These are phyloP conservation scores for Sclerotinia trifoliorum DNA, from an alignment of 2,329 filamentous ascomycete species.

Conservation along the genomic window DNA sequence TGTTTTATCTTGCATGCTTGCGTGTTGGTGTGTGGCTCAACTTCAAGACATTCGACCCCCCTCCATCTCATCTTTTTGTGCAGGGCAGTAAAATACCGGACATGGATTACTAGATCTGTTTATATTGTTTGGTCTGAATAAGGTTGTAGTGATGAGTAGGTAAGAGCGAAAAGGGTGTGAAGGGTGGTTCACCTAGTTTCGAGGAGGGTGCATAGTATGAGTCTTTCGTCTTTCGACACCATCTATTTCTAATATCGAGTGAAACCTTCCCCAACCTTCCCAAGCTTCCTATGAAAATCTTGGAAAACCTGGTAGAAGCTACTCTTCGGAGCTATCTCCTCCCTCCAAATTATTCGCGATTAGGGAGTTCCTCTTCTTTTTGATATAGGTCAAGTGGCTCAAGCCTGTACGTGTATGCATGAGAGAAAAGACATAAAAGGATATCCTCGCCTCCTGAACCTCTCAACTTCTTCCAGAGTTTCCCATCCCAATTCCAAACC, in stretches of 20 bases:
- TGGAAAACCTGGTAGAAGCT: constrained; percentile 20
- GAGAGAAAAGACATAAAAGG: constrained; percentile 25
- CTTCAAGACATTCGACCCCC: constrained; percentile 14
- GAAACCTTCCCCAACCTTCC: constrained; percentile 16
- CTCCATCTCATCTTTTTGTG: constrained; percentile 14
- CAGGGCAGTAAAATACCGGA: constrained; percentile 18
- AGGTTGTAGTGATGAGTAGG: background rate
- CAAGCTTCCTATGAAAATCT: constrained; percentile 7
- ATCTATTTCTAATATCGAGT: constrained; percentile 10
- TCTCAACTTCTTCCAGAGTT: constrained; percentile 10
- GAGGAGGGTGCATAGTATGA: constrained; percentile 9
- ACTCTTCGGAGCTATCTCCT: background rate
- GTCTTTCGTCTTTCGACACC: constrained; percentile 5
- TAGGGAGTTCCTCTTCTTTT: background rate
- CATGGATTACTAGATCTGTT: constrained; percentile 1
- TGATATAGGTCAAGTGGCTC: constrained; percentile 23
- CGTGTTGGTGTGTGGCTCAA: constrained; percentile 21
- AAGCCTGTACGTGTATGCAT: constrained; percentile 3
- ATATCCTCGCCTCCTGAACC: constrained; percentile 21
- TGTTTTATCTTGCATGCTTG: background rate
- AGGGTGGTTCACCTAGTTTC: constrained; percentile 8
- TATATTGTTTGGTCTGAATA: constrained; percentile 4
- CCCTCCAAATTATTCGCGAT: background rate
- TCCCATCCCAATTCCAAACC: background rate
- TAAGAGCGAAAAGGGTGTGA: constrained; percentile 6